A percentile compares a stretch with the other conserved stretches of the same genome.
phyloP scores from a whole-genome alignment of 169 alveolate genomes.

The Plasmodium billcollinsi region DNA sequence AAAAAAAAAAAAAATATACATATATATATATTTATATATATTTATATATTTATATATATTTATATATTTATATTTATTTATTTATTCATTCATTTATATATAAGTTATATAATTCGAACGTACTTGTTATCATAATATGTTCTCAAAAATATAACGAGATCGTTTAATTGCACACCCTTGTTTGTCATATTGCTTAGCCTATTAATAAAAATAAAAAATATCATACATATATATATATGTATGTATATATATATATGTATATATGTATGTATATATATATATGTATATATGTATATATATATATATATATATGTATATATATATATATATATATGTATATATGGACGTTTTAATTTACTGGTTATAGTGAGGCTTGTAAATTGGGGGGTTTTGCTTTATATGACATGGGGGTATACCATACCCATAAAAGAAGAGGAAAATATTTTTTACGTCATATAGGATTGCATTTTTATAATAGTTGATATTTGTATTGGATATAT shows the following conservation, averaged over 20 bases:
- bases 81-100: no score
- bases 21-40: no score
- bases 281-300: background rate
- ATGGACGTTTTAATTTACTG: background rate
- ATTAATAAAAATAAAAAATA: background rate
- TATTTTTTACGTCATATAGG: slow-evolving; percentile 37
- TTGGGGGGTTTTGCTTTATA: background rate
- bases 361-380: slow-evolving; percentile 57
- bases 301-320: background rate
- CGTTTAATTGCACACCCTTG: slow-evolving; percentile 69
- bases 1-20: background rate
- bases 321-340: background rate
- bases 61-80: no score
- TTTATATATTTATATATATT: no score
- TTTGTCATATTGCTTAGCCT: slow-evolving; percentile 22
- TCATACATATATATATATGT: background rate
- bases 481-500: slow-evolving; percentile 19
- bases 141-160: slow-evolving; percentile 47
- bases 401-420: slow-evolving; percentile 74
- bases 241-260: background rate
- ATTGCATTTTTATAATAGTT: slow-evolving; percentile 59
- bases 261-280: background rate
- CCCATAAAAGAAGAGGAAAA: slow-evolving; percentile 59
- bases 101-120: background rate
- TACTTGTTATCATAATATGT: slow-evolving; percentile 76